A percentile compares a stretch with the other conserved stretches of the same genome.
Evolutionary conservation across 805 yeast genomes (phyloP).

Genomic region (Saturnispora saitoi): DNA sequence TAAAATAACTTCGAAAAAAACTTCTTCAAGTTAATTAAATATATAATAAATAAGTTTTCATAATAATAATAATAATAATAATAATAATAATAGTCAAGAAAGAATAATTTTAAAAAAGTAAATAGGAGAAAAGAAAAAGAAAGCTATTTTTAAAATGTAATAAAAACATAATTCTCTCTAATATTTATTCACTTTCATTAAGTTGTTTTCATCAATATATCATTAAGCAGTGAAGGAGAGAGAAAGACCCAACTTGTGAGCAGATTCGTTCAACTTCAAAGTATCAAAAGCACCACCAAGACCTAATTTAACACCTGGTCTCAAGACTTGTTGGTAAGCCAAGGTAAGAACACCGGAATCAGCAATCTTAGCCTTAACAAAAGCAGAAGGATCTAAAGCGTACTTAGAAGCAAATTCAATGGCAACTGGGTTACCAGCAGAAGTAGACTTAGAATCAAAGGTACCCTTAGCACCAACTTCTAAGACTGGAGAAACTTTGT

Average conservation of each 20-base stretch:
- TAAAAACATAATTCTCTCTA: too few species aligned
- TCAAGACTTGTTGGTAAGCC: constrained; percentile 87
- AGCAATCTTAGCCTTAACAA: constrained; percentile 93
- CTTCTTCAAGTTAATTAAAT: background rate
- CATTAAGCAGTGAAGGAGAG: constrained; percentile 82
- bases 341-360: constrained; percentile 92
- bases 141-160: too few species aligned
- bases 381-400: constrained; percentile 77
- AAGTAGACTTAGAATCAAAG: constrained; percentile 73
- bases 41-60: background rate
- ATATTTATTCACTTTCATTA: too few species aligned
- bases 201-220: background rate
- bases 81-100: too few species aligned
- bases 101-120: too few species aligned
- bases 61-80: background rate
- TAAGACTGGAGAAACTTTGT: constrained; percentile 80
- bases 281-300: constrained; percentile 97
- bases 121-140: background rate
- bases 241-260: constrained; percentile 96
- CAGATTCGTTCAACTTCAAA: constrained; percentile 88
- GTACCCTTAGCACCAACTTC: constrained; percentile 98
- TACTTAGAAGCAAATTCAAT: constrained; percentile 96
- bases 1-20: too few species aligned
- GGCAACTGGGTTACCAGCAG: constrained; percentile 72
- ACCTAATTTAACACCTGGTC: constrained; percentile 95